A percentile compares a stretch with the other conserved stretches of the same genome.
phyloP scores from a whole-genome alignment of 2,329 filamentous ascomycete species.

The Thelonectria blattea region DNA sequence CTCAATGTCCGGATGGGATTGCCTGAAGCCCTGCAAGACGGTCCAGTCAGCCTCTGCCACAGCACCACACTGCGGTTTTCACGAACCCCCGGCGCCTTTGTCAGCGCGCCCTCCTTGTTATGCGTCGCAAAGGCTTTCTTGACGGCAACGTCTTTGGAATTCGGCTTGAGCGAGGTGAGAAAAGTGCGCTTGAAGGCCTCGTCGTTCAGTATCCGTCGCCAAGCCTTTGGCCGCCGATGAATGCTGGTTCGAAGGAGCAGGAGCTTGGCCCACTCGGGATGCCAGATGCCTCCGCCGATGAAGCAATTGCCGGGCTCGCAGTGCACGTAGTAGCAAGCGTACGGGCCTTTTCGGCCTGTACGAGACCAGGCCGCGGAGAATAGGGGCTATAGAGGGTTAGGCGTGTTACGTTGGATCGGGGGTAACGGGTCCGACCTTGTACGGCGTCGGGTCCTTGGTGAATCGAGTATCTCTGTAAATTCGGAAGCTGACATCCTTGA shows the following conservation, averaged over 20 bases:
- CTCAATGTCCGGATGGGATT: slow-evolving; percentile 78
- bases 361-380: slow-evolving; percentile 88
- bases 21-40: slow-evolving; percentile 74
- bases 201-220: slow-evolving; percentile 71
- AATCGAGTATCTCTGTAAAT: slow-evolving; percentile 90
- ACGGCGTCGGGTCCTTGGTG: slow-evolving; percentile 82
- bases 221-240: slow-evolving; percentile 71
- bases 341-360: slow-evolving; percentile 84
- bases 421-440: slow-evolving; percentile 66
- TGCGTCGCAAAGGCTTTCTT: slow-evolving; percentile 72
- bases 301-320: slow-evolving; percentile 75
- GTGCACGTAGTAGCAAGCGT: slow-evolving; percentile 89
- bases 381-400: slow-evolving; percentile 61
- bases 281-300: slow-evolving; percentile 83
- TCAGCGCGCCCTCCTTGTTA: slow-evolving; percentile 78
- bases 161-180: slow-evolving; percentile 52
- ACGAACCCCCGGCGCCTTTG: slow-evolving; percentile 82
- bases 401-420: slow-evolving; percentile 31
- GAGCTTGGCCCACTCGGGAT: slow-evolving; percentile 72
- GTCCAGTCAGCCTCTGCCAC: slow-evolving; percentile 41
- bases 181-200: slow-evolving; percentile 68
- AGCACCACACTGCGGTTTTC: neutral
- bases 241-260: slow-evolving; percentile 76
- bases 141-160: slow-evolving; percentile 55
- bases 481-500: slow-evolving; percentile 85